Evolutionary conservation across 192 early-diverging fungal species (phyloP), one percentile per base, ranked within the genome.

Genomic region (Globomyces pollinis-pini): DNA sequence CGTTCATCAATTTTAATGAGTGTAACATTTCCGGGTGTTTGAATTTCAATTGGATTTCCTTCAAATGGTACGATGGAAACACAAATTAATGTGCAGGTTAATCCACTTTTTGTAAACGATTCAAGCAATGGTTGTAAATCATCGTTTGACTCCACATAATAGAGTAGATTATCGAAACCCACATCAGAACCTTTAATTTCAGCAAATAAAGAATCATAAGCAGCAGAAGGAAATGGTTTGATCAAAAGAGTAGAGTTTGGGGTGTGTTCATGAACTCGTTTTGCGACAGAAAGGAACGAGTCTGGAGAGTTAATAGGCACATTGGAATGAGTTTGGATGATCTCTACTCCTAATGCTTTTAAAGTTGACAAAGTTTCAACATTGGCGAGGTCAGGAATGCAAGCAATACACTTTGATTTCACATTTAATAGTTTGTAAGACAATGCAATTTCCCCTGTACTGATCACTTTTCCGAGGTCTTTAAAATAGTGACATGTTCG

Each of bases 161-260:
- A 47, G 2, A 47, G 7, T 15, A 47, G 23, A 26, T 28, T 1
- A 28, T 47, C 44, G 28, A 47, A 47, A 26, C 28, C 44, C 9
- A 7, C 28, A 26, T 26, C 44, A 15, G 28, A 47, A 11, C 23
- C 8, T 26, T 47, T 15, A 26, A 47, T 26, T 28, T 28, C 28
- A 0, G 23, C 15, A 6, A 47, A 47, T 11, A 28, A 47, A 15
- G 23, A 47, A 4, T 26, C 23, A n/a, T 28, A 47, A 23, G 23
- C 44, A n/a, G n/a, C n/a, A n/a, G n/a, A n/a, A n/a, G n/a, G n/a
- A 47, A 47, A 47, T 47, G 44, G 44, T 26, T 47, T 47, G 6
- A 47, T 26, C 23, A 47, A 28, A 7, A 47, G 28, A 11, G 23
- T 20, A 26, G 44, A 47, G 28, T 47, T 47, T n/a, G n/a, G n/a